Conservation (phyloP, 1,284 basidiomycete genomes). For the Mycosarcoma maydis region DNA sequence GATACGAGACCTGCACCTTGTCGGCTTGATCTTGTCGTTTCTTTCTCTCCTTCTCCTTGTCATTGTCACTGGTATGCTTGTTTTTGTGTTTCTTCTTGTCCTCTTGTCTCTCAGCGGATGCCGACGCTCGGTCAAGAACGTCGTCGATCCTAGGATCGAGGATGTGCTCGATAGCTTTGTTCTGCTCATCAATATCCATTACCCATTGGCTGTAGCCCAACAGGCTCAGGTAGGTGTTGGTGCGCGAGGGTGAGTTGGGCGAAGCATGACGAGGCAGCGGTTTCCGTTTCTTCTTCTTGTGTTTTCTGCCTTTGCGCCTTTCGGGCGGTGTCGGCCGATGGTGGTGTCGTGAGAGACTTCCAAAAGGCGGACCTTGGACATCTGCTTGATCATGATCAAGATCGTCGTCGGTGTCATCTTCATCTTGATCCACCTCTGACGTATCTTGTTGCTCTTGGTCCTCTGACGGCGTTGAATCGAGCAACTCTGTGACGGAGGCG, state of each 20-base stretch:
- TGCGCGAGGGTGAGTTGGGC: slow-evolving; percentile 76
- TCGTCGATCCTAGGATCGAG: slow-evolving; percentile 13
- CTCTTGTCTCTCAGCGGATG: not conserved
- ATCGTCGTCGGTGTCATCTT: slow-evolving; percentile 28
- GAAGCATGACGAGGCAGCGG: slow-evolving; percentile 74
- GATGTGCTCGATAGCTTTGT: slow-evolving; percentile 68
- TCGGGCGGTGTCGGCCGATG: slow-evolving; percentile 61
- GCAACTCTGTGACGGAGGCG: not conserved
- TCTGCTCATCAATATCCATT: slow-evolving; percentile 74
- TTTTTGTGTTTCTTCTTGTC: slow-evolving; percentile 13
- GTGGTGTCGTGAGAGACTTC: slow-evolving; percentile 34
- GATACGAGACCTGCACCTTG: slow-evolving; percentile 38
- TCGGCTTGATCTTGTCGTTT: slow-evolving; percentile 21
- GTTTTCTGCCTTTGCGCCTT: slow-evolving; percentile 71
- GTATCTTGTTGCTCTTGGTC: too few relatives aligned
- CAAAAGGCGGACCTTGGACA: slow-evolving; percentile 28
- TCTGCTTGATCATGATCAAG: slow-evolving; percentile 45
- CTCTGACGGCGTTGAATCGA: too few relatives aligned
- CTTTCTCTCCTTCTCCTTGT: slow-evolving; percentile 11
- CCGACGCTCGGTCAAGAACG: not conserved
- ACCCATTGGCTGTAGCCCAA: slow-evolving; percentile 85
- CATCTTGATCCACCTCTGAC: not conserved
- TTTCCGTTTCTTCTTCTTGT: slow-evolving; percentile 72
- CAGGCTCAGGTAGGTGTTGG: slow-evolving; percentile 77
- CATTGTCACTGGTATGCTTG: slow-evolving; percentile 10